Conservation (phyloP, 1,284 basidiomycete genomes). For the Moesziomyces sp. region DNA sequence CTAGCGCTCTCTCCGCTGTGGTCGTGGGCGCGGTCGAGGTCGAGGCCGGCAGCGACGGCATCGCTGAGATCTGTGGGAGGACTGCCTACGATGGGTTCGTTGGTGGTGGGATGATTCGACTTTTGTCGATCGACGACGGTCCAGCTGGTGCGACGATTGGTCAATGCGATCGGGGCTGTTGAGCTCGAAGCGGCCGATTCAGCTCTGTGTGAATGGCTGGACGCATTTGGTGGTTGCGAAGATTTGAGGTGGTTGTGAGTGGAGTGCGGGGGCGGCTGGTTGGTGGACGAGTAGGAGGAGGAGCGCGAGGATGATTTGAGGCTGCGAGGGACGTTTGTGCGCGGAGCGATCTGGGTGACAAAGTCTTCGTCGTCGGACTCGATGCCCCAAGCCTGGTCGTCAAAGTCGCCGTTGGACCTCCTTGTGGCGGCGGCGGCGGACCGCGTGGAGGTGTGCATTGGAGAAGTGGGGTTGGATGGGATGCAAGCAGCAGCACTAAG, state of each 20-base stretch:
- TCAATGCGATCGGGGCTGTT: constrained; percentile 3
- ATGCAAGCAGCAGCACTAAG: too few species aligned
- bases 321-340: constrained; percentile 41
- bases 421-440: constrained; percentile 3
- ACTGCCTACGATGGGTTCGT: constrained; percentile 46
- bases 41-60: constrained; percentile 24
- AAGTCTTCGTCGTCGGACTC: constrained; percentile 67
- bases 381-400: constrained; percentile 65
- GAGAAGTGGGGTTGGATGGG: constrained; percentile 3
- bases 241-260: constrained; percentile 7
- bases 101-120: constrained; percentile 5
- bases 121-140: constrained; percentile 44
- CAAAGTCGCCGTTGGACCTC: constrained; percentile 44
- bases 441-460: constrained; percentile 8
- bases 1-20: constrained; percentile 6
- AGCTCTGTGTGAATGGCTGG: constrained; percentile 12
- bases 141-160: constrained; percentile 42
- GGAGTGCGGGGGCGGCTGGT: constrained; percentile 6
- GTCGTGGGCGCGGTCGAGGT: constrained; percentile 13
- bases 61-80: constrained; percentile 43
- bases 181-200: constrained; percentile 5
- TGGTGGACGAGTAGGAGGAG: constrained; percentile 32
- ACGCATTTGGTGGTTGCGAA: constrained; percentile 6
- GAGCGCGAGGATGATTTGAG: constrained; percentile 30
- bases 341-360: constrained; percentile 49